Conservation (phyloP, 352 stramenopile species). For the Pythium inflatum region DNA sequence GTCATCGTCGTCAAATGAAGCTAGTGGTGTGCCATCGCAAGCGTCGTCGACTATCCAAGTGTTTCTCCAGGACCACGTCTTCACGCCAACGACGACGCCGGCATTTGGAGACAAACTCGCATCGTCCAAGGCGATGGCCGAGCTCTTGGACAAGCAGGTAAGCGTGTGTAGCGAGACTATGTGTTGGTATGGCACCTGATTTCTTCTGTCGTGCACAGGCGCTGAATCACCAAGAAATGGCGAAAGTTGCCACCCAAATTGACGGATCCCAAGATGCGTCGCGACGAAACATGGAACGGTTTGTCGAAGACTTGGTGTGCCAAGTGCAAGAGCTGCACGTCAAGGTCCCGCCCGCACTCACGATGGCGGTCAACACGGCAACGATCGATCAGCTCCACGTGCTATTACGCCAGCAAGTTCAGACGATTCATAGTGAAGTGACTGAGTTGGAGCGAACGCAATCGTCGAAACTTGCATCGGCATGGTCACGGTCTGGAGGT, state of each 20-base stretch:
- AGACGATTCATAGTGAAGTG: slow-evolving; percentile 18
- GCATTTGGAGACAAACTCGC: background rate
- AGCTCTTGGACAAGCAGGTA: slow-evolving; percentile 15
- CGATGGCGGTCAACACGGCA: slow-evolving; percentile 15
- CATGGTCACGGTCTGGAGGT: background rate
- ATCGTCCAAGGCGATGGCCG: background rate
- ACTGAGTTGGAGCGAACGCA: slow-evolving; percentile 13
- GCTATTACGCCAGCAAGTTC: slow-evolving; percentile 22
- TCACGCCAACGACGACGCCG: background rate
- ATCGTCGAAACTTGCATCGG: background rate
- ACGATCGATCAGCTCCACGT: slow-evolving; percentile 33
- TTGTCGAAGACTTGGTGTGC: slow-evolving; percentile 35
- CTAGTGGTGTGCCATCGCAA: background rate
- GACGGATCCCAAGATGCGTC: slow-evolving; percentile 9
- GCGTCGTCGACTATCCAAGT: background rate
- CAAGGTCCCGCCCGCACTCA: slow-evolving; percentile 27
- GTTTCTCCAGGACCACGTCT: slow-evolving; percentile 23
- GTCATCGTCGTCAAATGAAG: background rate
- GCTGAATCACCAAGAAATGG: background rate
- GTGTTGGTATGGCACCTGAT: background rate
- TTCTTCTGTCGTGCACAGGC: background rate
- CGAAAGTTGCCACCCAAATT: background rate
- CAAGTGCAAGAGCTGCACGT: slow-evolving; percentile 34
- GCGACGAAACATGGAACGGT: slow-evolving; percentile 33
- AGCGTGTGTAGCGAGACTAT: too few species aligned